phyloP scores from a whole-genome alignment of 345 rosid genomes.

The Aquilaria sinensis region DNA sequence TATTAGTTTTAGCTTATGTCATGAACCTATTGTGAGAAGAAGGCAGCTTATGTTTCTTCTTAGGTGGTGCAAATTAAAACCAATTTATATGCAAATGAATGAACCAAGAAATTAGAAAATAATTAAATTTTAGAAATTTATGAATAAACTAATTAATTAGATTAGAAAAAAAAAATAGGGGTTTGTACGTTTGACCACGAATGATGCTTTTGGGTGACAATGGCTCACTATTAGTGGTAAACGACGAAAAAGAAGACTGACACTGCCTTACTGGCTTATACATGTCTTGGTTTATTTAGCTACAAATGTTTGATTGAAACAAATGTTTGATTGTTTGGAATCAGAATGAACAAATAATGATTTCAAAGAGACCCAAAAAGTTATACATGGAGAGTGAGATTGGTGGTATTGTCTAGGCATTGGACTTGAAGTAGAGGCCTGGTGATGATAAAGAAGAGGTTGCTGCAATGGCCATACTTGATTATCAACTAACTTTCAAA shows the following conservation, averaged over 20 bases:
- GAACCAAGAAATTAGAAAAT: neutral
- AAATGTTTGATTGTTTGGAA: neutral
- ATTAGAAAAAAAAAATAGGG: neutral
- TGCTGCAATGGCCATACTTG: constrained; percentile 96
- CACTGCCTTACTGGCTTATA: constrained; percentile 28
- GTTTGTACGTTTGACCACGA: constrained; percentile 80
- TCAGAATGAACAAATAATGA: too few species aligned
- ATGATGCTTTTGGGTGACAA: constrained; percentile 70
- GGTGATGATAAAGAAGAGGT: constrained; percentile 85
- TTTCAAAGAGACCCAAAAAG: neutral
- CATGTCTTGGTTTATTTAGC: neutral
- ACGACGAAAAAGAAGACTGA: constrained; percentile 50
- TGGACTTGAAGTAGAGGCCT: constrained; percentile 66
- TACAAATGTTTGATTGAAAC: neutral
- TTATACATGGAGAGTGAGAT: constrained; percentile 42
- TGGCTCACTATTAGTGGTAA: constrained; percentile 69
- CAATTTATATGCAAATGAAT: neutral
- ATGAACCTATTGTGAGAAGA: constrained; percentile 97
- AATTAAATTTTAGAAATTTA: neutral
- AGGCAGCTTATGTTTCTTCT: constrained; percentile 99
- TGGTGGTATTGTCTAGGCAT: constrained; percentile 52
- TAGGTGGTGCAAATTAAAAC: constrained; percentile 59
- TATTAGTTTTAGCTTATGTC: constrained; percentile 45
- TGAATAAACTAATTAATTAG: too few species aligned
- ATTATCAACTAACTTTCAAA: constrained; percentile 37